Percentiles rank a stretch among this genome's conserved stretches.
Conservation (phyloP, 2,329 filamentous ascomycete genomes). For the Epichloe hybrida region DNA sequence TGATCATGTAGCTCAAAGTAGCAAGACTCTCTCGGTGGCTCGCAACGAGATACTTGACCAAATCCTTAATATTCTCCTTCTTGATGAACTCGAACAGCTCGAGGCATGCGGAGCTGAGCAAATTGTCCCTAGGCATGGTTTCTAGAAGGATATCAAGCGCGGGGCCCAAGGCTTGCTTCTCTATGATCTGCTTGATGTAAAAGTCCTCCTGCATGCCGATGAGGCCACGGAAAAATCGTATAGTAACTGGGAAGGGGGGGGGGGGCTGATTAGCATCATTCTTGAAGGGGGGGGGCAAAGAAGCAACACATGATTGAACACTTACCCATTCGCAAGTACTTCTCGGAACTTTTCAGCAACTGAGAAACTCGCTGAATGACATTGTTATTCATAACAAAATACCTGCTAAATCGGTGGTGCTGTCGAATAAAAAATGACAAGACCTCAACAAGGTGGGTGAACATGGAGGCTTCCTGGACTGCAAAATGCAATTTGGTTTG, state of each 20-base stretch:
- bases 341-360: slow-evolving; percentile 70
- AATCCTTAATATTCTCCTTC: slow-evolving; percentile 64
- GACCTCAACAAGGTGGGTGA: slow-evolving; percentile 82
- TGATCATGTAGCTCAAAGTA: slow-evolving; percentile 68
- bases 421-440: slow-evolving; percentile 88
- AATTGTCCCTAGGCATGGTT: slow-evolving; percentile 82
- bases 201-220: slow-evolving; percentile 81
- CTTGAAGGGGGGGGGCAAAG: neutral
- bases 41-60: slow-evolving; percentile 74
- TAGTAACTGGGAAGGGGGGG: slow-evolving; percentile 46
- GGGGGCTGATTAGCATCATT: neutral
- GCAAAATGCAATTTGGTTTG: slow-evolving; percentile 56
- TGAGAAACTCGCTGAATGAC: slow-evolving; percentile 69
- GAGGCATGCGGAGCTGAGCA: slow-evolving; percentile 79
- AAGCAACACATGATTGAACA: neutral
- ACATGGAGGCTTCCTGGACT: slow-evolving; percentile 78
- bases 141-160: slow-evolving; percentile 73
- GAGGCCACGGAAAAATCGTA: slow-evolving; percentile 87
- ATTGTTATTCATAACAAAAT: slow-evolving; percentile 70
- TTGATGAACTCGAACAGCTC: slow-evolving; percentile 90
- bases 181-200: slow-evolving; percentile 72
- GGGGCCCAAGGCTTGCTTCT: slow-evolving; percentile 68
- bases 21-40: slow-evolving; percentile 68
- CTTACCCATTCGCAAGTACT: slow-evolving; percentile 81
- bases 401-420: slow-evolving; percentile 75